Percentiles rank a stretch among this genome's conserved stretches.
These are phyloP conservation scores for Globisporangium recalcitrans DNA, from an alignment of 352 stramenopile genomes.

Conservation along the genomic window DNA sequence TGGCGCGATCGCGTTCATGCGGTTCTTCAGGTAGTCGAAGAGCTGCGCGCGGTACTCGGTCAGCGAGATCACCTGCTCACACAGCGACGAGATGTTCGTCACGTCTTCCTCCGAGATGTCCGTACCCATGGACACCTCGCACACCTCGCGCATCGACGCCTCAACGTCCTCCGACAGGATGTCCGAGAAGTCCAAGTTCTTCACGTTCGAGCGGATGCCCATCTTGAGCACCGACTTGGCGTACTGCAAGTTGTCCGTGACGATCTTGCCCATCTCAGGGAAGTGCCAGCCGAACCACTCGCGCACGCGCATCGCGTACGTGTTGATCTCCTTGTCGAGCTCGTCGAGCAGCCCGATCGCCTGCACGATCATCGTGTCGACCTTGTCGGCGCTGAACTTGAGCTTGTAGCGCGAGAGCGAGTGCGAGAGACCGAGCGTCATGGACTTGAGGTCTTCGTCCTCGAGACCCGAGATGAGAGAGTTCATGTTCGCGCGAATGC, in stretches of 20 bases:
- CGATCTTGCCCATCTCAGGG: constrained; percentile 96
- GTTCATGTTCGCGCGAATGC: constrained; percentile 95
- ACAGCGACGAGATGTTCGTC: constrained; percentile 94
- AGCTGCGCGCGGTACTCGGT: constrained; percentile 93
- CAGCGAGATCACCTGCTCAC: constrained; percentile 88
- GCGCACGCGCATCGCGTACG: constrained; percentile 99
- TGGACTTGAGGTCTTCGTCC: constrained; percentile 91
- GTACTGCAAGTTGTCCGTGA: constrained; percentile 99
- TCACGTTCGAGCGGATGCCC: constrained; percentile 90
- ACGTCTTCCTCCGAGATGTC: constrained; percentile 99
- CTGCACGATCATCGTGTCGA: constrained; percentile 99
- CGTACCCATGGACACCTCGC: constrained; percentile 99
- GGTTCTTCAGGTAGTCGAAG: constrained; percentile 99
- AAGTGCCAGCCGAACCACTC: constrained; percentile 99
- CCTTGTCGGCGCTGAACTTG: constrained; percentile 99
- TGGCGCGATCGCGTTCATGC: constrained; percentile 99
- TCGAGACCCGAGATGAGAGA: constrained; percentile 89
- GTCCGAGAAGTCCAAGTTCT: constrained; percentile 90
- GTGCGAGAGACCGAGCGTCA: constrained; percentile 99
- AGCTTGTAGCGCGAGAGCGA: constrained; percentile 99
- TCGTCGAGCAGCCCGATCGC: constrained; percentile 99
- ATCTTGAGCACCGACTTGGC: constrained; percentile 96
- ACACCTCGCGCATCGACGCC: constrained; percentile 95
- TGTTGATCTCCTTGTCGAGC: constrained; percentile 99
- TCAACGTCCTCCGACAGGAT: constrained; percentile 90